A percentile compares a stretch with the other conserved stretches of the same genome.
phyloP scores from a whole-genome alignment of 805 yeast species.

The Candida nonsorbophila region DNA sequence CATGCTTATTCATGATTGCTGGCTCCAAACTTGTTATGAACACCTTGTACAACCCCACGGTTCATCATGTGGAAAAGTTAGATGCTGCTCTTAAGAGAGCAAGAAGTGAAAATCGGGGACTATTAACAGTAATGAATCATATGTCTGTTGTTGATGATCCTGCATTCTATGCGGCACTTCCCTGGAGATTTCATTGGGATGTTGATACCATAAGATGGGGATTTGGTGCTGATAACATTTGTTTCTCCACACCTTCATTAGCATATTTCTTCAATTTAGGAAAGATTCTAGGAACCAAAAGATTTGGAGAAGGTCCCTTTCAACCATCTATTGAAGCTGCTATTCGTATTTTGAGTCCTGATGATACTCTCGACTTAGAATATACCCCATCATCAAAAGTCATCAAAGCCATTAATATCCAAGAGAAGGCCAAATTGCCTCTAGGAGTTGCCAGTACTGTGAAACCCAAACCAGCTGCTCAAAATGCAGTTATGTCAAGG shows the following conservation, averaged over 20 bases:
- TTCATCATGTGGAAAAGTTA: constrained; percentile 59
- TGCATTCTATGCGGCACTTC: constrained; percentile 78
- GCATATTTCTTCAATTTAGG: constrained; percentile 78
- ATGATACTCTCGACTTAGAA: constrained; percentile 54
- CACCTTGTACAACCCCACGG: constrained; percentile 57
- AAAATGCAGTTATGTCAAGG: constrained; percentile 25
- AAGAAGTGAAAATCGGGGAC: constrained; percentile 61
- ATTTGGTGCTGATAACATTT: constrained; percentile 85
- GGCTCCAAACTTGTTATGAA: constrained; percentile 58
- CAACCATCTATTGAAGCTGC: constrained; percentile 89
- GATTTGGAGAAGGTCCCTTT: constrained; percentile 92
- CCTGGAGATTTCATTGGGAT: constrained; percentile 58
- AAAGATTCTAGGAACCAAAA: constrained; percentile 76
- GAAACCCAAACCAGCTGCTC: constrained; percentile 25
- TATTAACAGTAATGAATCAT: constrained; percentile 87
- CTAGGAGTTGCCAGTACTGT: constrained; percentile 14
- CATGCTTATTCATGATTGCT: constrained; percentile 62
- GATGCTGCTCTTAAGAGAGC: constrained; percentile 62
- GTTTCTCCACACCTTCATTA: constrained; percentile 55
- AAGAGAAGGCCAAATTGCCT: constrained; percentile 16
- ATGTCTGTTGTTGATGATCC: constrained; percentile 94
- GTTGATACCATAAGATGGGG: constrained; percentile 85
- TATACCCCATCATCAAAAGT: constrained; percentile 22
- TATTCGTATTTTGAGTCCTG: constrained; percentile 72
- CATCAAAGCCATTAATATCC: constrained; percentile 27